Evolutionary conservation across 2,329 filamentous ascomycete species (phyloP), one percentile per base, ranked within the genome.

Genomic region (Sporothrix pallida): DNA sequence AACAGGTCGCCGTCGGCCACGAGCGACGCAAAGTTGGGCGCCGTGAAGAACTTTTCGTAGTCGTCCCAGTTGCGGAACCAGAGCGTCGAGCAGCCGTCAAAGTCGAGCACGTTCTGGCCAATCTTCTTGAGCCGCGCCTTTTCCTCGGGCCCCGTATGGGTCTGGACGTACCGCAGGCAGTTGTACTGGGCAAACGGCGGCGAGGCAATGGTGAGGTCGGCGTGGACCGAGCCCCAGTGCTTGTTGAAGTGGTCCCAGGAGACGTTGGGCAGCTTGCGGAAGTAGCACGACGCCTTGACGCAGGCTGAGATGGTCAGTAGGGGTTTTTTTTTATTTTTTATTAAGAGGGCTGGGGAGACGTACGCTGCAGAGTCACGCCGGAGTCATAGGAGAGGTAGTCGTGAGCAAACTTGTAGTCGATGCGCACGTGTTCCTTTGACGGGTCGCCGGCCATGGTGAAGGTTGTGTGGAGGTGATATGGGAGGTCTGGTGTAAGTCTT

Each of bases 31-130:
- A 63, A 67, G 60, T 50, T 23, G 31, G 26, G 60, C 7, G 13
- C 17, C n/a, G 71, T 37, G 13, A 60, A 68, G 23, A 72, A 72
- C 4, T 10, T n/a, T 13, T 68, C 71, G 52, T 68, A 69, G 63
- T 72, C 71, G 20, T 68, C 62, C 71, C 71, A 72, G 50, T 9
- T 68, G 37, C 63, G 62, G 71, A 72, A 69, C 71, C 71, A 72
- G 12, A 72, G 20, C 6, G 63, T 72, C 20, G 71, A 72, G 63
- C 71, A 72, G 71, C 71, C 71, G 71, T 72, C 71, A 68, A 58
- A 72, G 50, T 68, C 50, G 3, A 72, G 23, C n/a, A 44, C 26
- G 9, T 60, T 37, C 15, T 68, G 62, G 42, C 63, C 71, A 2
- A 69, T 58, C 20, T 67, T 67, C 12, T 31, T 37, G 13, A 72